phyloP scores from a whole-genome alignment of 1,284 basidiomycete genomes.

The Melampsora americana region DNA sequence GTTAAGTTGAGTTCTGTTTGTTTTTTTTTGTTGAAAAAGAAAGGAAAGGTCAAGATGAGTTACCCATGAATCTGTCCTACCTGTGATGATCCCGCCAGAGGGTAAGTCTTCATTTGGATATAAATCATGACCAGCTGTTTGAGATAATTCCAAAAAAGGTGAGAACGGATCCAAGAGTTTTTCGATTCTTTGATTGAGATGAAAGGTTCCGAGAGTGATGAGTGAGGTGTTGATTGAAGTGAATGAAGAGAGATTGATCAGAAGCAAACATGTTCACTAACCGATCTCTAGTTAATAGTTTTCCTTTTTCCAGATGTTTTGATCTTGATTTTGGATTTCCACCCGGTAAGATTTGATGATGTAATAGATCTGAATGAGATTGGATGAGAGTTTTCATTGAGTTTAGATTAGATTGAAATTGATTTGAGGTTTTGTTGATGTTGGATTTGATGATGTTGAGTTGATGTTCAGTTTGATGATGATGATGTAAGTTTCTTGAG shows the following conservation, averaged over 20 bases:
- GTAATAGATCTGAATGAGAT: constrained; percentile 23
- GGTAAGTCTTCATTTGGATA: constrained; percentile 76
- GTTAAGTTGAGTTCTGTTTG: no score
- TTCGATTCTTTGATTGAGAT: constrained; percentile 58
- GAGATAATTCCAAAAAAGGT: constrained; percentile 83
- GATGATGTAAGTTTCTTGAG: no score
- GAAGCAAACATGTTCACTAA: constrained; percentile 57
- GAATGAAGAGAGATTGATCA: no score
- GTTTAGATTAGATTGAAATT: constrained; percentile 12
- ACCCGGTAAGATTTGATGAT: constrained; percentile 53
- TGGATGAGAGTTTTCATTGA: neutral
- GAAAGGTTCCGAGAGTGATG: neutral
- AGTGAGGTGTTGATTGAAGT: no score
- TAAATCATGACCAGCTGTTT: constrained; percentile 80
- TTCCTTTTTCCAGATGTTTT: constrained; percentile 73
- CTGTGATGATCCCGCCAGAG: constrained; percentile 85
- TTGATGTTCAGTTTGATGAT: neutral
- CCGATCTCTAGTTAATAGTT: constrained; percentile 83
- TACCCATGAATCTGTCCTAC: constrained; percentile 73
- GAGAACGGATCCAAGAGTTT: constrained; percentile 76
- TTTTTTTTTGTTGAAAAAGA: constrained; percentile 40
- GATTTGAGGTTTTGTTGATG: constrained; percentile 11
- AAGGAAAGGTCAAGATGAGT: constrained; percentile 24
- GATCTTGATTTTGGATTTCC: constrained; percentile 66
- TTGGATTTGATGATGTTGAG: constrained; percentile 3